Evolutionary conservation across 140 eudicot species (phyloP), one percentile per base, ranked within the genome.

Genomic region (Senecio squalidus): DNA sequence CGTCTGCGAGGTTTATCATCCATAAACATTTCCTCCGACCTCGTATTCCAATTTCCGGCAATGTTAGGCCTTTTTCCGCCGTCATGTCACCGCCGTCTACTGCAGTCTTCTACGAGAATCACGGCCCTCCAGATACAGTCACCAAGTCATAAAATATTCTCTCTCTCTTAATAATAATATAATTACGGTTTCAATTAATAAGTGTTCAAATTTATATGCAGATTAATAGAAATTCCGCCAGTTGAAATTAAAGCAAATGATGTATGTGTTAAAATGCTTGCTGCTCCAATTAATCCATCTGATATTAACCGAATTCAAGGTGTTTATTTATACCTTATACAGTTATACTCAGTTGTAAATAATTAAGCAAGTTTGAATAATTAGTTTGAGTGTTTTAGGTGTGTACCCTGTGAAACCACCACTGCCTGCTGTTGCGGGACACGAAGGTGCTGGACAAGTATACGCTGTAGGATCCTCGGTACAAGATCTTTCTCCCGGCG

Each of bases 201-300:
- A 11, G 13, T 2, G 28, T 13, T 44, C 55, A 28, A 58, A n/a
- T 31, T 24, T 49, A 27, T 56, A 39, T 79, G 86, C 80, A 91
- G 88, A 67, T 34, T 91, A 11, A 39, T 69, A 21, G 80, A 84
- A 52, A 58, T 86, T 39, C 89, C 96, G 0, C 84, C 94, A 0
- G 84, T 81, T 48, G 86, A 80, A 47, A 67, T 86, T 2, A 84
- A 77, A 59, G 82, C 74, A 33, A 69, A 84, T 0, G 95, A 92
- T 10, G 92, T 87, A 11, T 92, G 98, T 45, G 98, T 87, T 44
- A 81, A 59, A 62, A 92, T 92, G 98, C 83, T 92, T 1, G 98
- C 98, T 36, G 70, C 96, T 69, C 96, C 98, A 8, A 92, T 92
- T 28, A 81, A 87, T 66, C 98, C 98, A 10, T 92, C 98, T 2